Evolutionary conservation across 2,329 filamentous ascomycete genomes (phyloP).

Genomic region (Stachybotrys elegans): DNA sequence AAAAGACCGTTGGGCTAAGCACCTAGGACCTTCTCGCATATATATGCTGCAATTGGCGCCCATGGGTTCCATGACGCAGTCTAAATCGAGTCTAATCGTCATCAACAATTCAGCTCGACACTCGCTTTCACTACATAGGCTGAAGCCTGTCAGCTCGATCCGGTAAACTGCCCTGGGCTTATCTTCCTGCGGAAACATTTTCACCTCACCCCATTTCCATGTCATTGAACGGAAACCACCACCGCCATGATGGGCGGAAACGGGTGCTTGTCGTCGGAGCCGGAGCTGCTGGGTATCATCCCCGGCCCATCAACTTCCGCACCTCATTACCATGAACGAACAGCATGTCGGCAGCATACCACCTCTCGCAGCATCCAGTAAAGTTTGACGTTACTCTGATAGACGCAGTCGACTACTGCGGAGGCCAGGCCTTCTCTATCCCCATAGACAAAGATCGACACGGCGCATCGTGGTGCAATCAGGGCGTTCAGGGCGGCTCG

Average conservation of each 20-base stretch:
- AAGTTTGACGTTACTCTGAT: slow-evolving; percentile 56
- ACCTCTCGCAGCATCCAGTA: slow-evolving; percentile 52
- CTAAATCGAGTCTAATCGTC: background rate
- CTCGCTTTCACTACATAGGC: background rate
- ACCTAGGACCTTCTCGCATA: no score
- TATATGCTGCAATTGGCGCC: background rate
- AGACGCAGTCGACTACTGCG: slow-evolving; percentile 53
- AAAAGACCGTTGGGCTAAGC: no score
- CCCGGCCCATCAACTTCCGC: no score
- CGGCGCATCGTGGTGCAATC: slow-evolving; percentile 58
- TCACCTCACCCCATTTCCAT: background rate
- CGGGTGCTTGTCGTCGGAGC: slow-evolving; percentile 34
- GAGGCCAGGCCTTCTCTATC: slow-evolving; percentile 59
- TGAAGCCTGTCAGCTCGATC: background rate
- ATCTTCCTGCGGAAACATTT: no score
- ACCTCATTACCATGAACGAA: no score
- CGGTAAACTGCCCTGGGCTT: background rate
- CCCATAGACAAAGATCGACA: slow-evolving; percentile 52
- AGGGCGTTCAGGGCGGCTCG: slow-evolving; percentile 55
- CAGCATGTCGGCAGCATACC: slow-evolving; percentile 51
- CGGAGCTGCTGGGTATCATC: slow-evolving; percentile 28
- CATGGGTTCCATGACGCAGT: slow-evolving; percentile 1
- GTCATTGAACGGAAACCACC: background rate
- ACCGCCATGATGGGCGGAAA: background rate
- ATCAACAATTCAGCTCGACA: background rate